A percentile compares a stretch with the other conserved stretches of the same genome.
Evolutionary conservation across 1,139 yeast genomes (phyloP).

Genomic region (Yueomyces sp.): DNA sequence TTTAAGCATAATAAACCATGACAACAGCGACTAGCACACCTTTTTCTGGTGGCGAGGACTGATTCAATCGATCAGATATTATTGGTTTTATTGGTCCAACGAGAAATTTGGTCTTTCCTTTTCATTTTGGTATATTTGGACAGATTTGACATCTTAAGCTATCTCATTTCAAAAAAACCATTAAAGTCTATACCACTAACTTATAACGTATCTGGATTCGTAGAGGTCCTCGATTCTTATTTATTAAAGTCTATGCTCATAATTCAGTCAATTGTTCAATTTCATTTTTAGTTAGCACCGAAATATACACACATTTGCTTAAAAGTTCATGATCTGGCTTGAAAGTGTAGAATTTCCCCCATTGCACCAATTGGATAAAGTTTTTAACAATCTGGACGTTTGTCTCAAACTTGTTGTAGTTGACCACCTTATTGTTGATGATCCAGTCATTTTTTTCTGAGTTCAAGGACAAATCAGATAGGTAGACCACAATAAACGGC

Average conservation of each 20-base stretch:
- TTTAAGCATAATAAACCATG: too few relatives aligned
- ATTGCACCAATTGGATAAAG: constrained; percentile 70
- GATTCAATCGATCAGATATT: too few relatives aligned
- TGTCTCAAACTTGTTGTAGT: constrained; percentile 67
- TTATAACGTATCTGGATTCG: too few relatives aligned
- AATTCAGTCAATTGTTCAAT: constrained; percentile 15
- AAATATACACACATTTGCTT: constrained; percentile 73
- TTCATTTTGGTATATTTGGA: too few relatives aligned
- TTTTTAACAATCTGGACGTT: constrained; percentile 71
- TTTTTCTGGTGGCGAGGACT: too few relatives aligned
- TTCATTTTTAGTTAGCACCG: constrained; percentile 65
- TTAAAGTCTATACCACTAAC: too few relatives aligned
- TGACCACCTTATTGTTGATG: constrained; percentile 38
- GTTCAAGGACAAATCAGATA: constrained; percentile 73
- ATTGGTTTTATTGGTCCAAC: too few relatives aligned
- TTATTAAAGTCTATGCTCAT: background rate
- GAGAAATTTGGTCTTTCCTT: too few relatives aligned
- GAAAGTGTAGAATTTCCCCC: constrained; percentile 56
- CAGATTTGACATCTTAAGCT: too few relatives aligned
- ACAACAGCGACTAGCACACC: too few relatives aligned
- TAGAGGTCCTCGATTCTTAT: too few relatives aligned
- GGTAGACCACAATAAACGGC: constrained; percentile 78
- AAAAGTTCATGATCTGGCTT: constrained; percentile 45
- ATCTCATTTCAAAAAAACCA: too few relatives aligned
- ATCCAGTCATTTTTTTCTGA: constrained; percentile 42